Evolutionary conservation across 768 basidiomycete genomes (phyloP), one percentile per base, ranked within the genome.

Genomic region (Dictyophora rubrovolvata): DNA sequence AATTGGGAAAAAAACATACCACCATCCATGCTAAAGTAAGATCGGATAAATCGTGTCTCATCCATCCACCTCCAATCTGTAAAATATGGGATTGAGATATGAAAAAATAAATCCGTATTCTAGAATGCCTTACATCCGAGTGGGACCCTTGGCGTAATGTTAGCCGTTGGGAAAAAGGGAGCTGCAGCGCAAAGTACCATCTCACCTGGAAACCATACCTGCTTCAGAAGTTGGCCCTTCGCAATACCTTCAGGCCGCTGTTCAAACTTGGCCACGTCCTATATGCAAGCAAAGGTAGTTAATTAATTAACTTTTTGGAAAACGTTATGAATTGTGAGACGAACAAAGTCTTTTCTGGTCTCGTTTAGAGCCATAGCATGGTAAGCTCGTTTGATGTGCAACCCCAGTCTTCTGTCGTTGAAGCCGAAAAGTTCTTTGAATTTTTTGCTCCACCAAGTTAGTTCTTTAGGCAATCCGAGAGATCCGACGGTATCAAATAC

Each of bases 401-500:
- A 73, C 35, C 86, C 86, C 11, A 89, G 72, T 17, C 70, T 61
- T 11, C 71, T 74, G 64, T 87, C 83, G 11, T 75, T 77, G 66
- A 88, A 87, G 20, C 87, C 87, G 63, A 86, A 87, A n/a, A 55
- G 23, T 5, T 74, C 76, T 55, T 70, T 74, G 14, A 76, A 68
- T 56, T 75, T 76, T 16, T 74, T 69, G 11, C 75, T 75, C n/a
- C 71, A 69, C 49, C 75, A 69, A 2, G 76, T 75, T 16, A 88
- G 64, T 63, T 87, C 86, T 64, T 83, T 83, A 1, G 87, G 87
- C 16, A 89, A 69, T 10, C 86, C 86, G 28, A 86, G 67, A 14
- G 85, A 78, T 14, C 85, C 85, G 17, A 88, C 87, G 5, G 87
- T 89, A 65, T 89, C 87, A 65, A 84, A 89, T 18, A 89, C 85